phyloP scores from a whole-genome alignment of 1,284 basidiomycete genomes.

The Ustilago esculenta region DNA sequence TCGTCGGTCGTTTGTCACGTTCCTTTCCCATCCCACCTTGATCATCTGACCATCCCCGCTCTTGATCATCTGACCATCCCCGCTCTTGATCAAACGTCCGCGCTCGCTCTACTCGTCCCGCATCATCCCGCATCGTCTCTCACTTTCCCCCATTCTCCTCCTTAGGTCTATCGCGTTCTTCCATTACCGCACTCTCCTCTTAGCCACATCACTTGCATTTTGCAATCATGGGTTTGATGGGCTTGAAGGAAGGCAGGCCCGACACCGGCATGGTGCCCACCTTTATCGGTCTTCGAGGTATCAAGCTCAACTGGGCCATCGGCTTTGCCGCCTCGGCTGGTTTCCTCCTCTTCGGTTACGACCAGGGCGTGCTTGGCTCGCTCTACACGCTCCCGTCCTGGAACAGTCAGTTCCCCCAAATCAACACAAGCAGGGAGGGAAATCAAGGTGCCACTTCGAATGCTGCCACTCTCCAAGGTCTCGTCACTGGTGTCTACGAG shows the following conservation, averaged over 20 bases:
- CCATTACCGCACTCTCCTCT: not conserved
- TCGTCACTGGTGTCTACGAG: conserved; percentile 63
- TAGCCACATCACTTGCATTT: not conserved
- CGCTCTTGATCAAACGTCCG: not conserved
- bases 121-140: too few relatives aligned
- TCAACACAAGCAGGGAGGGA: conserved; percentile 57
- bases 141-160: not conserved
- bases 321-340: conserved; percentile 62
- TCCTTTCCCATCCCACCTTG: not conserved
- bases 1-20: not conserved
- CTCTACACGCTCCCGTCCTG: conserved; percentile 61
- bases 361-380: conserved; percentile 65
- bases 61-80: too few relatives aligned
- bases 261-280: conserved; percentile 50
- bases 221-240: conserved; percentile 32
- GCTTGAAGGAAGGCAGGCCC: conserved; percentile 32
- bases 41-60: too few relatives aligned
- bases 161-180: too few relatives aligned
- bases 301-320: conserved; percentile 55
- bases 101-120: not conserved
- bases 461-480: conserved; percentile 55
- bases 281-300: conserved; percentile 53
- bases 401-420: conserved; percentile 51
- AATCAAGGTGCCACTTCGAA: conserved; percentile 20
- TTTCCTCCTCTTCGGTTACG: conserved; percentile 64